Evolutionary conservation across 805 yeast genomes (phyloP), one percentile per base, ranked within the genome.

Genomic region (Lipomyces anomalus): DNA sequence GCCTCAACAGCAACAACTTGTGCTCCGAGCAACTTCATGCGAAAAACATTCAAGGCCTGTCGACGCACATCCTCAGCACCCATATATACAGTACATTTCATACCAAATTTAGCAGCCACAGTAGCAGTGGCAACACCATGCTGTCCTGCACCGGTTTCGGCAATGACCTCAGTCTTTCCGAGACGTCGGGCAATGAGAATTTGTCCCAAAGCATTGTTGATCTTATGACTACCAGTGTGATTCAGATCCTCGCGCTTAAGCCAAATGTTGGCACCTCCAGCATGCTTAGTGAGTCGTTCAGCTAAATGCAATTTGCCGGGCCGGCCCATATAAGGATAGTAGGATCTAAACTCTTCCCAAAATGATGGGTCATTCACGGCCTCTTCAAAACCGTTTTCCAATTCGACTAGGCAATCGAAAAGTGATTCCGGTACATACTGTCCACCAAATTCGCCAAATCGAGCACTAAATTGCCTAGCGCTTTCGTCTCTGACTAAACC

Each of bases 61-160:
- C 99, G 85, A 67, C 96, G 83, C 36, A 86, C 95, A 70, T 92
- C 99, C 69, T 92, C 98, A 37, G 97, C 97, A 53, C 99, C 99
- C 99, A 92, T 92, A 62, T 78, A 90, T 29, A 92, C 95, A 13
- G 86, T 86, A 72, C 98, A 92, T 64, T 84, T 78, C 67, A 92
- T 66, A 42, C 98, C 98, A 58, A 92, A 69, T 54, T 70, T 71
- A 35, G 75, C 75, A 22, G 72, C 72, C 3, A 66, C 72, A 21
- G 75, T 71, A n/a, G 75, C 75, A 21, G 75, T 69, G 23, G 76
- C 75, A 22, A 71, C 76, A 44, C 75, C 75, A 57, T 71, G 75
- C 64, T 71, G 75, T 17, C 75, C 75, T 17, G 75, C 75, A 43
- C 75, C 75, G 20, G 75, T 72, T 55, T 71, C 75, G 39, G 76